Percentiles rank a stretch among this genome's conserved stretches.
Conservation (phyloP, 2,329 filamentous ascomycete genomes). For the Cucurbitaria berberidis region DNA sequence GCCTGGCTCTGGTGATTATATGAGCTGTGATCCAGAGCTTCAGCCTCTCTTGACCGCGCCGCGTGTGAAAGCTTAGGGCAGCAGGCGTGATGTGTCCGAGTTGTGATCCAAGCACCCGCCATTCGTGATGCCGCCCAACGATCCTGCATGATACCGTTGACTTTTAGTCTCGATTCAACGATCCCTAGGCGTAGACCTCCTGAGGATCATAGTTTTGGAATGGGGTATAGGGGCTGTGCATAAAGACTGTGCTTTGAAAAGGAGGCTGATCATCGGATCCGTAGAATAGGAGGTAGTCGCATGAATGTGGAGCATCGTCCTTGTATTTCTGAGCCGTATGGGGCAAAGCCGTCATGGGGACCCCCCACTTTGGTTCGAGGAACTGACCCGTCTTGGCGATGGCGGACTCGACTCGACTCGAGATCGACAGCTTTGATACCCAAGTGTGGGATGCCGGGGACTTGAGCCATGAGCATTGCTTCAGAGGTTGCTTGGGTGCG, state of each 20-base stretch:
- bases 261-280: neutral
- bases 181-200: slow-evolving; percentile 4
- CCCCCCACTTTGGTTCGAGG: slow-evolving; percentile 9
- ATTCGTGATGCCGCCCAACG: slow-evolving; percentile 27
- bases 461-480: slow-evolving; percentile 3
- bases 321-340: slow-evolving; percentile 3
- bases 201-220: neutral
- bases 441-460: slow-evolving; percentile 6
- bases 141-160: slow-evolving; percentile 26
- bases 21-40: slow-evolving; percentile 33
- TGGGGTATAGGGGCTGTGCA: neutral
- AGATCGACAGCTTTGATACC: slow-evolving; percentile 22
- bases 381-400: slow-evolving; percentile 23
- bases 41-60: slow-evolving; percentile 30
- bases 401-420: slow-evolving; percentile 21
- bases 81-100: slow-evolving; percentile 32
- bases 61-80: slow-evolving; percentile 20
- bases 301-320: slow-evolving; percentile 10
- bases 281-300: slow-evolving; percentile 6
- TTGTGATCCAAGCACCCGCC: slow-evolving; percentile 25
- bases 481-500: neutral
- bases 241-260: slow-evolving; percentile 2
- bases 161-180: slow-evolving; percentile 22
- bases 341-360: slow-evolving; percentile 5
- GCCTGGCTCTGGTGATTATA: slow-evolving; percentile 15